Evolutionary conservation across 768 basidiomycete species (phyloP).

Genomic region (Leucogyrophana mollusca): DNA sequence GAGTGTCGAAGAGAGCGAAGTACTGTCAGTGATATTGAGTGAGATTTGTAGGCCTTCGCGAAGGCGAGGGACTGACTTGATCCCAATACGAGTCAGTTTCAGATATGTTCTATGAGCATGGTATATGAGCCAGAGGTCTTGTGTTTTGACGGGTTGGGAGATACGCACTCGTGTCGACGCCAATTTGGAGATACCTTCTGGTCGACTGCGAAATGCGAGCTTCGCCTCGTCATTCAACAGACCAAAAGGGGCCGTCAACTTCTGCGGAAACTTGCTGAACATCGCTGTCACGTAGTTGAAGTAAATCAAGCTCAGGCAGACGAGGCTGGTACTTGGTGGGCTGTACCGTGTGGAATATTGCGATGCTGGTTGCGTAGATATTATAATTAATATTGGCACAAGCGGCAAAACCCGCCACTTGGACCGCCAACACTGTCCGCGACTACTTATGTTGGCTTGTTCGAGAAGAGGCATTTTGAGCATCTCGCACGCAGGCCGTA

Average conservation of each 20-base stretch:
- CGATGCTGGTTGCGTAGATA: too few species aligned
- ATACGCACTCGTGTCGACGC: slow-evolving; percentile 65
- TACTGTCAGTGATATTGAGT: slow-evolving; percentile 47
- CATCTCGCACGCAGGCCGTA: too few species aligned
- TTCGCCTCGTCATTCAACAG: slow-evolving; percentile 85
- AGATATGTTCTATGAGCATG: slow-evolving; percentile 59
- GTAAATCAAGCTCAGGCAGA: too few species aligned
- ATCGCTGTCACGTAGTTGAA: slow-evolving; percentile 30
- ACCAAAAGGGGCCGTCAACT: slow-evolving; percentile 73
- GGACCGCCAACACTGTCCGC: not conserved
- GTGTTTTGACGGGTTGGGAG: not conserved
- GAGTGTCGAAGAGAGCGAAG: slow-evolving; percentile 81
- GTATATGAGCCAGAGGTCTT: slow-evolving; percentile 3
- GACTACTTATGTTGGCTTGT: slow-evolving; percentile 1
- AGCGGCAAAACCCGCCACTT: not conserved
- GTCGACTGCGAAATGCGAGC: slow-evolving; percentile 82
- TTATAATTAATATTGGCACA: too few species aligned
- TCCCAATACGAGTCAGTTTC: slow-evolving; percentile 85
- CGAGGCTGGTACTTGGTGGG: too few species aligned
- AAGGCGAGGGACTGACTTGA: slow-evolving; percentile 52
- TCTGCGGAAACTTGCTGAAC: slow-evolving; percentile 73
- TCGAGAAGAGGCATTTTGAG: not conserved
- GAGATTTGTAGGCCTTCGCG: not conserved
- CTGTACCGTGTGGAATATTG: too few species aligned
- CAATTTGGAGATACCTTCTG: slow-evolving; percentile 76